Evolutionary conservation across 2,329 filamentous ascomycete genomes (phyloP), one percentile per base, ranked within the genome.

Genomic region (Phaeophleospora eucalypticola): DNA sequence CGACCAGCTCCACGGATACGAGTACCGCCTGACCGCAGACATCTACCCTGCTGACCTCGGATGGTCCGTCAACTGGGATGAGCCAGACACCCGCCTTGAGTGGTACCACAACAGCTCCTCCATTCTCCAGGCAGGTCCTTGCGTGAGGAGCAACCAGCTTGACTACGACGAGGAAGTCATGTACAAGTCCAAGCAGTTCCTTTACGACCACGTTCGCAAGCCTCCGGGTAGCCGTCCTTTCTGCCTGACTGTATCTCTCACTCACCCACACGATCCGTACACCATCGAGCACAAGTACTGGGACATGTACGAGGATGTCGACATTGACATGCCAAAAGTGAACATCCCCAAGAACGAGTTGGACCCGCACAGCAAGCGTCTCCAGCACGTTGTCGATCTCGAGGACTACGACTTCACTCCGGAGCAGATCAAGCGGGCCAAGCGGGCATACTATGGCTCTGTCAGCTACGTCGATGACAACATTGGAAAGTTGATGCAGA

Each of bases 61-160:
- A 54, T 96, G 90, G 90, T 84, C 85, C 10, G 90, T 95, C 54
- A 90, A 95, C 71, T 96, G 90, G 90, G 90, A 96, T 65, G 83
- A 90, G 67, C 89, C 90, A 37, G 72, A 89, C 27, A 83, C 82
- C 34, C 81, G 90, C 37, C 81, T 91, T 35, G 90, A 96, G 70
- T 96, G 89, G 87, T 96, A 93, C 66, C 90, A 96, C 75, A 95
- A 96, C 67, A 89, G 90, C 70, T 90, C 87, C 62, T 95, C 89
- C 4, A 91, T 96, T 58, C 75, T 91, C 62, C 89, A 96, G 68
- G 90, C 90, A 0, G 90, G 90, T 8, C 81, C 85, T 21, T 95
- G 89, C 60, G 85, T 94, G 34, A 81, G 89, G 56, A 95, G 88
- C 70, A 96, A 96, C 71, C 90, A 96, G 75, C 78, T 96, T 43